These are phyloP conservation scores for Drechslera avenae DNA, from an alignment of 2,329 filamentous ascomycete species.

Conservation along the genomic window DNA sequence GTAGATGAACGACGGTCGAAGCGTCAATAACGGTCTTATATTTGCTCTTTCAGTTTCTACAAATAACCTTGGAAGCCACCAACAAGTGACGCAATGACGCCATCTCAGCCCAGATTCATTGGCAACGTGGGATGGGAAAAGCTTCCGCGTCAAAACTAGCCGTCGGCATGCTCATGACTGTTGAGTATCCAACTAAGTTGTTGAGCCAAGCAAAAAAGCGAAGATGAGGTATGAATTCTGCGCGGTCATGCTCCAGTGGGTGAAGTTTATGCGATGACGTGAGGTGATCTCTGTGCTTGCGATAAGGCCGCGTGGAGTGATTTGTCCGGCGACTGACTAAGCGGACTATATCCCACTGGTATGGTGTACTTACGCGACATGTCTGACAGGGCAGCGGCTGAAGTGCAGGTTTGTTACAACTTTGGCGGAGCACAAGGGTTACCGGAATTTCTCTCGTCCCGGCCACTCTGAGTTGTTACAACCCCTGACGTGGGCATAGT, in stretches of 20 bases:
- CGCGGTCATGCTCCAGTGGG: slow-evolving; percentile 18
- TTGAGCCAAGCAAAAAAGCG: slow-evolving; percentile 26
- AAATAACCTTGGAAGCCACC: slow-evolving; percentile 17
- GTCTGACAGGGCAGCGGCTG: slow-evolving; percentile 8
- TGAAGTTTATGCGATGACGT: slow-evolving; percentile 35
- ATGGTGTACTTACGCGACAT: slow-evolving; percentile 19
- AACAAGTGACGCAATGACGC: slow-evolving; percentile 32
- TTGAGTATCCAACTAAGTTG: slow-evolving; percentile 22
- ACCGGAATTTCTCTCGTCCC: background rate
- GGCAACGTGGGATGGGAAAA: slow-evolving; percentile 37
- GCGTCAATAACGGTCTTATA: slow-evolving; percentile 36
- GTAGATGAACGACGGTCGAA: slow-evolving; percentile 6
- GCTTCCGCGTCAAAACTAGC: slow-evolving; percentile 19
- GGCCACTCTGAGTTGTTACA: background rate
- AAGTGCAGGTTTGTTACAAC: slow-evolving; percentile 15
- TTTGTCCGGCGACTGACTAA: slow-evolving; percentile 37
- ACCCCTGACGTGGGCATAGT: slow-evolving; percentile 10
- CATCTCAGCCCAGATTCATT: slow-evolving; percentile 25
- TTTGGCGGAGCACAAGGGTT: slow-evolving; percentile 20
- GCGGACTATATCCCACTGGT: slow-evolving; percentile 30
- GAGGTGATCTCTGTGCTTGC: slow-evolving; percentile 37
- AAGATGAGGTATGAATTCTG: slow-evolving; percentile 15
- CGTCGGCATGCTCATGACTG: slow-evolving; percentile 20
- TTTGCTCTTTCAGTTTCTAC: slow-evolving; percentile 32
- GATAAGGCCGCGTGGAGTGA: slow-evolving; percentile 39